Conservation (phyloP, 129 eudicot genomes). For the Ambrosia artemisiifolia region DNA sequence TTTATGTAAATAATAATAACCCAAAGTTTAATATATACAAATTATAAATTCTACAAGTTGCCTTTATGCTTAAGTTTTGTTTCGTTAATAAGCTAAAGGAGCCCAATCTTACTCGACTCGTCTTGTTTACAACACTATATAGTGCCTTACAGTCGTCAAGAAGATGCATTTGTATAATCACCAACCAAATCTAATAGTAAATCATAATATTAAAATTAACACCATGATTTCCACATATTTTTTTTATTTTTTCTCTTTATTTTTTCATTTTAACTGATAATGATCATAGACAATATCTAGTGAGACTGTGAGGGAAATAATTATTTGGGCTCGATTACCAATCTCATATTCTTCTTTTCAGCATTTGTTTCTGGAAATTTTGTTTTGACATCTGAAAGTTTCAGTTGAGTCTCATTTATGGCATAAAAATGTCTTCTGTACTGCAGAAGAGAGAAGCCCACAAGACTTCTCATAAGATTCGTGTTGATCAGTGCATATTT, state of each 20-base stretch:
- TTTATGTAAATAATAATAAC: too few relatives aligned
- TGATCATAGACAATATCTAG: not conserved
- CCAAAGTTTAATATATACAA: too few relatives aligned
- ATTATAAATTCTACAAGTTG: too few relatives aligned
- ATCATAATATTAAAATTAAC: not conserved
- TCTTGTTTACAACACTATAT: not conserved
- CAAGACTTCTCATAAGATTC: slow-evolving; percentile 35
- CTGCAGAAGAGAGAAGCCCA: not conserved
- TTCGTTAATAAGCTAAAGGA: too few relatives aligned
- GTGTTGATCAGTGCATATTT: slow-evolving; percentile 32
- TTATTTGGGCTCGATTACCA: slow-evolving; percentile 26
- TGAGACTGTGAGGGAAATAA: slow-evolving; percentile 6
- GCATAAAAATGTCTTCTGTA: slow-evolving; percentile 29
- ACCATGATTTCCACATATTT: slow-evolving; percentile 3
- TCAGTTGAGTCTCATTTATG: slow-evolving; percentile 61
- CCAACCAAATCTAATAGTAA: slow-evolving; percentile 14
- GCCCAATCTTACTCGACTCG: too few relatives aligned
- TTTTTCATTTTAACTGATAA: slow-evolving; percentile 14
- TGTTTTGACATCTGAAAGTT: slow-evolving; percentile 40
- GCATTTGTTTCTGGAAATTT: slow-evolving; percentile 32
- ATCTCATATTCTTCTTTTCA: not conserved
- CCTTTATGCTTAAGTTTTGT: too few relatives aligned
- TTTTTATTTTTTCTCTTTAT: not conserved
- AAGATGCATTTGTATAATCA: not conserved
- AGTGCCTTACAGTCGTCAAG: not conserved